These are phyloP conservation scores for Rubroboletus satanas DNA, from an alignment of 768 basidiomycete genomes.

Conservation along the genomic window DNA sequence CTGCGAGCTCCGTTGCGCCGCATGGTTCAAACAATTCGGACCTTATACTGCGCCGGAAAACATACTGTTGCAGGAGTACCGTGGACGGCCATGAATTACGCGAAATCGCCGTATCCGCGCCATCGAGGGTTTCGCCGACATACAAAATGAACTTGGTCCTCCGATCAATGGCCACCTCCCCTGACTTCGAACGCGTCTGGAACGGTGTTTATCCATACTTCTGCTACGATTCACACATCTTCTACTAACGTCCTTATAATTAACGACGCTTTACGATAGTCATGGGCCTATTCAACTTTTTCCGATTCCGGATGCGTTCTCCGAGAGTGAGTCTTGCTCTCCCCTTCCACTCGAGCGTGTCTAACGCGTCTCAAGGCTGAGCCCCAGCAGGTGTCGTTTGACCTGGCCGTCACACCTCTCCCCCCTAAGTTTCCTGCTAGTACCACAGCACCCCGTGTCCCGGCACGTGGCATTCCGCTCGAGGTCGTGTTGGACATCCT, in stretches of 20 bases:
- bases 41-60: slow-evolving; percentile 7
- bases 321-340: slow-evolving; percentile 22
- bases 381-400: slow-evolving; percentile 38
- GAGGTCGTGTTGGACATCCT: slow-evolving; percentile 64
- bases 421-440: slow-evolving; percentile 17
- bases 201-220: slow-evolving; percentile 21
- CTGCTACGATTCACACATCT: slow-evolving; percentile 14
- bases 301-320: slow-evolving; percentile 18
- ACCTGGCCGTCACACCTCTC: slow-evolving; percentile 32
- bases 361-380: slow-evolving; percentile 25
- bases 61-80: neutral
- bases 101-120: slow-evolving; percentile 22
- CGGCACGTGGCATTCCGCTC: slow-evolving; percentile 45
- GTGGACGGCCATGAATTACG: slow-evolving; percentile 20
- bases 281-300: slow-evolving; percentile 27
- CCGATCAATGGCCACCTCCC: slow-evolving; percentile 18
- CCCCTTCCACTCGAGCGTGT: neutral
- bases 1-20: slow-evolving; percentile 13
- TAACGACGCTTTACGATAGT: slow-evolving; percentile 19
- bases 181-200: slow-evolving; percentile 18
- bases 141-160: slow-evolving; percentile 24
- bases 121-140: slow-evolving; percentile 19
- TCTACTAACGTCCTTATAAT: slow-evolving; percentile 21
- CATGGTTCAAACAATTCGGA: slow-evolving; percentile 19
- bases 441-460: slow-evolving; percentile 20